Percentiles rank a stretch among this genome's conserved stretches.
Conservation (phyloP, 371 early-diverging fungal species). For the Nematocida homosporus region DNA sequence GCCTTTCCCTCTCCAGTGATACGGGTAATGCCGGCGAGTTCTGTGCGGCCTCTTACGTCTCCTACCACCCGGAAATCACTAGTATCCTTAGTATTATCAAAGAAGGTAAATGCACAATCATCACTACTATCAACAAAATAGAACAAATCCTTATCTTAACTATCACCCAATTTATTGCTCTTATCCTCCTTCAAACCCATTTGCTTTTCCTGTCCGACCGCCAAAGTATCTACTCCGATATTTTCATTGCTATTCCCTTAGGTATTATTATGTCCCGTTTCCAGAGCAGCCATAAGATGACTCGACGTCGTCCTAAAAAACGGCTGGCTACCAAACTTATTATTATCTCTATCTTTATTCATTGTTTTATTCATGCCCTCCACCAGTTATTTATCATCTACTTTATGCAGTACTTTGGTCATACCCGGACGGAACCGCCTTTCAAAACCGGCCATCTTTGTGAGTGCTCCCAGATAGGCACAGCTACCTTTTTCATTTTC, state of each 20-base stretch:
- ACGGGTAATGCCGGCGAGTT: slow-evolving; percentile 76
- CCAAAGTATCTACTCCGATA: slow-evolving; percentile 65
- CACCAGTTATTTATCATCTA: slow-evolving; percentile 12
- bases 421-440: neutral
- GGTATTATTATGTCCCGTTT: slow-evolving; percentile 56
- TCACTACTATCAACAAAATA: slow-evolving; percentile 90
- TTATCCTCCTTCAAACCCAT: slow-evolving; percentile 78
- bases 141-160: slow-evolving; percentile 88
- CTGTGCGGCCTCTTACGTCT: slow-evolving; percentile 86
- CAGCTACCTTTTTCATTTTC: slow-evolving; percentile 42
- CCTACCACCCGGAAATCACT: slow-evolving; percentile 76
- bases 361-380: slow-evolving; percentile 21
- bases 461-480: slow-evolving; percentile 36
- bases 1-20: slow-evolving; percentile 87
- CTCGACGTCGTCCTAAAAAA: slow-evolving; percentile 37
- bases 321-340: slow-evolving; percentile 16
- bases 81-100: slow-evolving; percentile 84
- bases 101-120: slow-evolving; percentile 91
- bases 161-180: slow-evolving; percentile 80
- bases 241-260: slow-evolving; percentile 58
- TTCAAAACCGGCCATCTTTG: slow-evolving; percentile 1
- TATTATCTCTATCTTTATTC: slow-evolving; percentile 29
- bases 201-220: slow-evolving; percentile 66
- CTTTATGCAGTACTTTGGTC: slow-evolving; percentile 5
- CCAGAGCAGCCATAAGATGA: slow-evolving; percentile 28